Percentiles rank a stretch among this genome's conserved stretches.
Conservation (phyloP, 345 rosid genomes). For the Populus ilicifolia region DNA sequence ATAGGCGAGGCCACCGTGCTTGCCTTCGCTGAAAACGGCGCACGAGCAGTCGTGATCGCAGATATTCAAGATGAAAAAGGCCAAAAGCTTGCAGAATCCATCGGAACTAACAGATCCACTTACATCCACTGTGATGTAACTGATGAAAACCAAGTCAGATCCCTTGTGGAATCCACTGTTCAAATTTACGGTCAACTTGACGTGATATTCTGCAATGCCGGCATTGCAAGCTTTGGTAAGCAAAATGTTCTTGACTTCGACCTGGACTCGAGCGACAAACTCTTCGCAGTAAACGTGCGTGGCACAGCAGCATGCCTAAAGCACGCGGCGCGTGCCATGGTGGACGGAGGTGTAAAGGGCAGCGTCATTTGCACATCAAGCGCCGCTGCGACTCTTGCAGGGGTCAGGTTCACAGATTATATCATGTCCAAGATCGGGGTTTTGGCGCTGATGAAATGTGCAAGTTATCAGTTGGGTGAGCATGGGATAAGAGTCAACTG, state of each 20-base stretch:
- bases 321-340: slow-evolving; percentile 39
- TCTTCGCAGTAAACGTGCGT: slow-evolving; percentile 29
- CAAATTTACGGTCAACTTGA: slow-evolving; percentile 21
- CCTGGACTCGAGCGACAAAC: slow-evolving; percentile 5
- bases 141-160: slow-evolving; percentile 33
- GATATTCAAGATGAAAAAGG: slow-evolving; percentile 35
- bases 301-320: slow-evolving; percentile 31
- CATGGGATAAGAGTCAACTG: too few relatives aligned
- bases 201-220: slow-evolving; percentile 45
- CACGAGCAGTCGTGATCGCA: slow-evolving; percentile 26
- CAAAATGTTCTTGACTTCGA: slow-evolving; percentile 33
- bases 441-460: too few relatives aligned
- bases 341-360: slow-evolving; percentile 23
- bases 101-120: slow-evolving; percentile 20
- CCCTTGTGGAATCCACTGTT: slow-evolving; percentile 28
- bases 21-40: slow-evolving; percentile 23
- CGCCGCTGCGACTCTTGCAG: too few relatives aligned
- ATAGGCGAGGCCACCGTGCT: slow-evolving; percentile 23
- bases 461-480: too few relatives aligned
- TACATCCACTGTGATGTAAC: slow-evolving; percentile 37
- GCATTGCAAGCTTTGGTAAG: not conserved
- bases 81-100: slow-evolving; percentile 17
- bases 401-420: too few relatives aligned
- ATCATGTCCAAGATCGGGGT: too few relatives aligned
- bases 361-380: slow-evolving; percentile 46